Percentiles rank a stretch among this genome's conserved stretches.
Conservation (phyloP, 306 rosid genomes). For the Herpetospermum pedunculosum region DNA sequence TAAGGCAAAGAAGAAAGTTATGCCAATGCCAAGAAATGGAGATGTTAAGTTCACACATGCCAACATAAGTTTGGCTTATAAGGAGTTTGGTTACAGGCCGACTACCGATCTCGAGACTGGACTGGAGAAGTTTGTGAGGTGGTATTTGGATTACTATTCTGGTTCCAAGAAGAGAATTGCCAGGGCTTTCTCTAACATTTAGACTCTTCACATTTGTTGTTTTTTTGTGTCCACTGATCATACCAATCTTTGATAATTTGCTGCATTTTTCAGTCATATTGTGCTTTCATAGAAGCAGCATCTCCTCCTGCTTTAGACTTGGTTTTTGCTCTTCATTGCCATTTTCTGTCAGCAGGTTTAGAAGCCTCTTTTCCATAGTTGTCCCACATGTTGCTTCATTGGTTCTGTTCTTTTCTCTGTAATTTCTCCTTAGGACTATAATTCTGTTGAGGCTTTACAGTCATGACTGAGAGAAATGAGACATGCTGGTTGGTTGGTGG, state of each 20-base stretch:
- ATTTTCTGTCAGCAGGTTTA: constrained; percentile 17
- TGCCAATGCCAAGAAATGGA: constrained; percentile 73
- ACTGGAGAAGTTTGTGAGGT: constrained; percentile 62
- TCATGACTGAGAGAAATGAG: constrained; percentile 36
- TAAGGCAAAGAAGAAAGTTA: constrained; percentile 55
- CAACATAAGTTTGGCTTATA: constrained; percentile 55
- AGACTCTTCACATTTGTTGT: constrained; percentile 8
- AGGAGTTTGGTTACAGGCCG: constrained; percentile 63
- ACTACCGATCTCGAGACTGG: constrained; percentile 65
- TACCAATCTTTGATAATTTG: not conserved
- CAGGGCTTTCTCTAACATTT: constrained; percentile 16
- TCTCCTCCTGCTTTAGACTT: constrained; percentile 8
- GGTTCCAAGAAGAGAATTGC: constrained; percentile 38
- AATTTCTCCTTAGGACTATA: constrained; percentile 17
- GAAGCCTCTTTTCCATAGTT: constrained; percentile 18
- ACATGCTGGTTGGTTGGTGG: constrained; percentile 33
- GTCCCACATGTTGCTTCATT: constrained; percentile 19
- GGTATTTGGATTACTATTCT: constrained; percentile 53
- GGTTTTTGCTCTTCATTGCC: constrained; percentile 18
- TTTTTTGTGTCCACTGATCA: constrained; percentile 1
- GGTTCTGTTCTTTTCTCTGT: constrained; percentile 16
- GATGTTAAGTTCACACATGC: constrained; percentile 83
- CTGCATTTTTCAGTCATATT: not conserved
- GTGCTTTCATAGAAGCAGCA: constrained; percentile 1
- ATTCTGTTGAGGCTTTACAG: constrained; percentile 51